Conservation (phyloP, 148 eudicot species). For the Selenicereus undatus region DNA sequence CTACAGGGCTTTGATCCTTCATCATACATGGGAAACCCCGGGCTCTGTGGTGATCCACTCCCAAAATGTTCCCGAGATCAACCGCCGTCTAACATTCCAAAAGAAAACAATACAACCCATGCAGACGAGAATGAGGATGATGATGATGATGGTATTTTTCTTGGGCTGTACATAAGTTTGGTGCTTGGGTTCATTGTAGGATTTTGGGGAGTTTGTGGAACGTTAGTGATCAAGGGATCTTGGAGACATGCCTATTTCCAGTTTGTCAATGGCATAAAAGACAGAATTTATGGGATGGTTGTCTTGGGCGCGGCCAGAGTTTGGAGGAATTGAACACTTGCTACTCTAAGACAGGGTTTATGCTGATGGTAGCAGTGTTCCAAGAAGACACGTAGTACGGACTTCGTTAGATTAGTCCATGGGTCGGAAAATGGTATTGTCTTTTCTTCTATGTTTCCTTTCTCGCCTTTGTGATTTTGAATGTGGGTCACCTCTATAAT, state of each 20-base stretch:
- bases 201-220: not conserved
- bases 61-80: not conserved
- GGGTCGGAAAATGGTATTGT: no score
- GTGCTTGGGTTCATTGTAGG: not conserved
- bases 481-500: no score
- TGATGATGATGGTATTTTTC: not conserved
- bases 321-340: not conserved
- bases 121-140: not conserved
- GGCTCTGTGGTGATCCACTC: not conserved
- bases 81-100: not conserved
- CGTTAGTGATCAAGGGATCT: not conserved
- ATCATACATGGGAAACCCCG: not conserved
- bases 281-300: not conserved
- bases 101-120: not conserved
- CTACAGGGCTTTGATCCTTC: not conserved
- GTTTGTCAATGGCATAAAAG: not conserved
- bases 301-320: not conserved
- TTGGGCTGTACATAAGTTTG: not conserved
- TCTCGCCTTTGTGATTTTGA: no score
- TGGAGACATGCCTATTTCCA: not conserved
- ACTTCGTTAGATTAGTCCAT: no score
- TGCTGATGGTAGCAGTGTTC: no score
- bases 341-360: no score
- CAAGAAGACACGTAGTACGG: no score
- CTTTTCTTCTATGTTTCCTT: no score